phyloP scores from a whole-genome alignment of 2,329 filamentous ascomycete genomes.

The Cladosporium sp. region DNA sequence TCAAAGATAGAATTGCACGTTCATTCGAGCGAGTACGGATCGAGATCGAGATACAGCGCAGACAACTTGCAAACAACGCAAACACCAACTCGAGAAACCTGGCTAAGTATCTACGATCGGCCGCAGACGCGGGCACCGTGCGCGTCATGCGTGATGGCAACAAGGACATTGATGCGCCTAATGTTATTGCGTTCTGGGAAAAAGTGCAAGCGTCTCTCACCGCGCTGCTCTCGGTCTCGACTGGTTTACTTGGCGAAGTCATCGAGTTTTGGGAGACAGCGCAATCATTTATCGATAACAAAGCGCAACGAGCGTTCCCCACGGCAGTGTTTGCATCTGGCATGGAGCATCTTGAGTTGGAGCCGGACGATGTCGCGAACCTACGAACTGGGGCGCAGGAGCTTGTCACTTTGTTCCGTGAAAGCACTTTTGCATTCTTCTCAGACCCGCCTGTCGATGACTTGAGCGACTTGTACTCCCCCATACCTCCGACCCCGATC shows the following conservation, averaged over 20 bases:
- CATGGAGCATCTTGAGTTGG: conserved; percentile 82
- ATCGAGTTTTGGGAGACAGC: conserved; percentile 93
- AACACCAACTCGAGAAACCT: conserved; percentile 69
- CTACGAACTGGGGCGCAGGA: conserved; percentile 78
- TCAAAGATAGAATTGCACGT: conserved; percentile 80
- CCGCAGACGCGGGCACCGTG: conserved; percentile 45
- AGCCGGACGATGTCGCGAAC: conserved; percentile 67
- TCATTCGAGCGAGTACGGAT: conserved; percentile 84
- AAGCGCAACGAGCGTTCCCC: conserved; percentile 76
- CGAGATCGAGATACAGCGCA: conserved; percentile 86
- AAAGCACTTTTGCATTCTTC: conserved; percentile 79
- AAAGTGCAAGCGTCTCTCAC: conserved; percentile 74
- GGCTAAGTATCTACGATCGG: conserved; percentile 73
- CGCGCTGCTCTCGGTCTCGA: conserved; percentile 69
- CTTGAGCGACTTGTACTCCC: conserved; percentile 82
- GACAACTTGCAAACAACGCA: conserved; percentile 73
- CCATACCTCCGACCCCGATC: conserved; percentile 67
- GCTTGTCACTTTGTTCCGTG: conserved; percentile 78
- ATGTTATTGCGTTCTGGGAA: conserved; percentile 91
- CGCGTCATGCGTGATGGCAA: conserved; percentile 37
- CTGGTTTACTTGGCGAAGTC: conserved; percentile 84
- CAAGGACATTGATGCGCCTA: conserved; percentile 71
- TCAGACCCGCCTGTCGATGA: conserved; percentile 86
- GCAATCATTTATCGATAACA: conserved; percentile 85
- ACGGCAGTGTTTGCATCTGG: conserved; percentile 53